Evolutionary conservation across 345 rosid genomes (phyloP).

Genomic region (Toxicodendron radicans): DNA sequence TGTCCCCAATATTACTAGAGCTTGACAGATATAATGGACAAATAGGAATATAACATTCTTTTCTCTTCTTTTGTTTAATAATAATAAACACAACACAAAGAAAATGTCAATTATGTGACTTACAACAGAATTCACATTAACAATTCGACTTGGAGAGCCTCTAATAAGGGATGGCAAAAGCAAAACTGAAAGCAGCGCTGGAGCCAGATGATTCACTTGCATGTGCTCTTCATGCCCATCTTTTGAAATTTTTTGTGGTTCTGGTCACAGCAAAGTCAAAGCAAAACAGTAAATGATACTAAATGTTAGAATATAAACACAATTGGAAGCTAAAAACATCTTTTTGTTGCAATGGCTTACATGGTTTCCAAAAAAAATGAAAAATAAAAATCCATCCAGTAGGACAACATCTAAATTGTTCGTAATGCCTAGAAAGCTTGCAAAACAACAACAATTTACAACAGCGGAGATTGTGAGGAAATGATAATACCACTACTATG

Average conservation of each 20-base stretch:
- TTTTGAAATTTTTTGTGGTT: too few species aligned
- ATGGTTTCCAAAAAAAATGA: not conserved
- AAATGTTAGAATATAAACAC: conserved; percentile 5
- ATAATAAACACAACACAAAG: too few species aligned
- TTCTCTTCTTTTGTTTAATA: too few species aligned
- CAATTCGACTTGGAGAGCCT: too few species aligned
- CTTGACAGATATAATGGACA: not conserved
- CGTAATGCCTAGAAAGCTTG: not conserved
- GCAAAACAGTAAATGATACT: conserved; percentile 20
- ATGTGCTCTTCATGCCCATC: too few species aligned
- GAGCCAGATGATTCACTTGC: too few species aligned
- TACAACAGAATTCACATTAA: too few species aligned
- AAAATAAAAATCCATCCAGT: not conserved
- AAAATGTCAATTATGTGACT: too few species aligned
- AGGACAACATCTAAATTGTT: not conserved
- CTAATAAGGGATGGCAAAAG: too few species aligned
- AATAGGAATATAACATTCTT: not conserved
- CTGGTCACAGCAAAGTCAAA: too few species aligned
- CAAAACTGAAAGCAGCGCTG: too few species aligned
- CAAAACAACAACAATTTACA: not conserved
- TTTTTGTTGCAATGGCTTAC: not conserved
- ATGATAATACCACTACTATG: not conserved
- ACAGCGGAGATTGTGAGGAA: not conserved
- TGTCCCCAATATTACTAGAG: not conserved
- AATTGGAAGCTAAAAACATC: not conserved